Conservation (phyloP, 495 filamentous ascomycete genomes). For the Aspergillus cristatus region DNA sequence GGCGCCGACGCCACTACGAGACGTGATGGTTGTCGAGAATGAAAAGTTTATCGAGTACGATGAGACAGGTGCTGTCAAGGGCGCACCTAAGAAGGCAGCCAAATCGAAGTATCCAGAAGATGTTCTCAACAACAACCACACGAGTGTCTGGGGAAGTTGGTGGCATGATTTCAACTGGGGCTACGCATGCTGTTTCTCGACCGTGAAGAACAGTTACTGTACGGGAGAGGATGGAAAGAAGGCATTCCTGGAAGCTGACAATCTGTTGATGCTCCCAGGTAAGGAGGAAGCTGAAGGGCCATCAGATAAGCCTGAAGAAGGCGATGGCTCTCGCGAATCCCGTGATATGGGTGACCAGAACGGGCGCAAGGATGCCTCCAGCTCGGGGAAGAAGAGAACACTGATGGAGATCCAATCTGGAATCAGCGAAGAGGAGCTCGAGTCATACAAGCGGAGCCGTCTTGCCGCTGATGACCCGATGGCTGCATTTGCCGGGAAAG, state of each 20-base stretch:
- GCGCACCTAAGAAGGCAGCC: conserved; percentile 60
- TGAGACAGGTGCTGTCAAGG: conserved; percentile 79
- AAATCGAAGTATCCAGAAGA: conserved; percentile 92
- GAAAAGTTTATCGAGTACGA: conserved; percentile 96
- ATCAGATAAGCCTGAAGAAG: conserved; percentile 8
- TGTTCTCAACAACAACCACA: conserved; percentile 82
- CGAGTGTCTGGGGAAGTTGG: conserved; percentile 93
- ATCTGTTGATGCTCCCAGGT: conserved; percentile 35
- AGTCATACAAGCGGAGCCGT: conserved; percentile 67
- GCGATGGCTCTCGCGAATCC: conserved; percentile 16
- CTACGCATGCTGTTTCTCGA: conserved; percentile 92
- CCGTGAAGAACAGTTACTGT: conserved; percentile 92
- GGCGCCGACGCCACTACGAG: conserved; percentile 51
- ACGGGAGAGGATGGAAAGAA: conserved; percentile 77
- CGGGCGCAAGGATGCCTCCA: conserved; percentile 17
- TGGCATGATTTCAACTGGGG: conserved; percentile 95
- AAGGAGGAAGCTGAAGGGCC: conserved; percentile 26
- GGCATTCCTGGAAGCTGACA: conserved; percentile 60
- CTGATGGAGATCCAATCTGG: conserved; percentile 62
- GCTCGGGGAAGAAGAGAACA: conserved; percentile 55
- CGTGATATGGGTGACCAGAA: conserved; percentile 24
- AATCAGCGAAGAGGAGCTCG: conserved; percentile 72
- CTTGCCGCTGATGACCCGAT: conserved; percentile 72
- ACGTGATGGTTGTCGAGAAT: conserved; percentile 62
- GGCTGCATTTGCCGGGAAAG: conserved; percentile 62